These are phyloP conservation scores for Suhomyces sp. DNA, from an alignment of 805 yeast genomes.

Conservation along the genomic window DNA sequence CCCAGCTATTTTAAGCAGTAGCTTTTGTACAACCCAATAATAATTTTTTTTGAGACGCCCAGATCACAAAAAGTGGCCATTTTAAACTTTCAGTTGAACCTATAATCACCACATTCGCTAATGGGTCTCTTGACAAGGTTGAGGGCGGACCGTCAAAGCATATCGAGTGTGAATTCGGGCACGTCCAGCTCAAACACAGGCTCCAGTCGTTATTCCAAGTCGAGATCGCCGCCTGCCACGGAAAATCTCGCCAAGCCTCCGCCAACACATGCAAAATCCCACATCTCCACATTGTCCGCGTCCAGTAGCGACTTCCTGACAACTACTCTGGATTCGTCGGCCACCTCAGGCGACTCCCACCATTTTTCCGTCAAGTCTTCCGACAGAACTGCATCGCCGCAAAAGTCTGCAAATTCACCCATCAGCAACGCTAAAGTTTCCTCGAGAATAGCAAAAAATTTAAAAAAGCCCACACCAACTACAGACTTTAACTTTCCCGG, in stretches of 20 bases:
- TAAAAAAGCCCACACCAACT: background rate
- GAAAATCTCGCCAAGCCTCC: slow-evolving; percentile 4
- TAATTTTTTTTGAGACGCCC: background rate
- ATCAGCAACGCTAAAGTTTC: background rate
- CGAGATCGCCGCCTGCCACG: background rate
- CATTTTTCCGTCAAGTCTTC: slow-evolving; percentile 2
- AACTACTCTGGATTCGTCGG: slow-evolving; percentile 29
- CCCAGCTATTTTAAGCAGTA: background rate
- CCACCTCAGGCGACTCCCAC: slow-evolving; percentile 25
- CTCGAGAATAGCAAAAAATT: background rate
- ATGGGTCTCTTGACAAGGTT: slow-evolving; percentile 25
- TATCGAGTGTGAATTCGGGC: slow-evolving; percentile 1
- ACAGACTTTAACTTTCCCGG: slow-evolving; percentile 1
- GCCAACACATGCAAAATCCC: slow-evolving; percentile 13
- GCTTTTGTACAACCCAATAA: background rate
- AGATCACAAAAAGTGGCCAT: background rate
- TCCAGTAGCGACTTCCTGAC: slow-evolving; percentile 38
- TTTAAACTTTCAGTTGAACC: background rate
- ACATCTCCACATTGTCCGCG: slow-evolving; percentile 15
- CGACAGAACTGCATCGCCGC: background rate
- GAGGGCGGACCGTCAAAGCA: slow-evolving; percentile 10
- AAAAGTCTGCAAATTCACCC: background rate
- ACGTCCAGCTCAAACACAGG: background rate
- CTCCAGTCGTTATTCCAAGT: background rate
- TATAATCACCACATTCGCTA: background rate